Conservation (phyloP, 148 eudicot genomes). For the Diospyros kaki region DNA sequence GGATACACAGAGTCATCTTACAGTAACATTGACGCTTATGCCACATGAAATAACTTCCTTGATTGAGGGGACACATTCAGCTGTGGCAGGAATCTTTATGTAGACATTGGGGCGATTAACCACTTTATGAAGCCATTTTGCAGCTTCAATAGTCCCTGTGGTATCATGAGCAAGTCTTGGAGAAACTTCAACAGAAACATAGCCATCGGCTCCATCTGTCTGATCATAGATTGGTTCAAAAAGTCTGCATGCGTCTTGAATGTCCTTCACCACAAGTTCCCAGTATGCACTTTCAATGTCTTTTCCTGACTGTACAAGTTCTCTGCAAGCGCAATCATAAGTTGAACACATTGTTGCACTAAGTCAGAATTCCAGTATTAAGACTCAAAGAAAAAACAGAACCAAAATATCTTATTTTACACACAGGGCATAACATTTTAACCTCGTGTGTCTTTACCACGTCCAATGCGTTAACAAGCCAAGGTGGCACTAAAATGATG, state of each 20-base stretch:
- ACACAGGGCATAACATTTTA: neutral
- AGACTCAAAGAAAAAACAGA: neutral
- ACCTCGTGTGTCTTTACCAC: neutral
- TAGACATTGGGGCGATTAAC: conserved; percentile 85
- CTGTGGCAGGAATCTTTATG: conserved; percentile 97
- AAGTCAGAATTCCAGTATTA: neutral
- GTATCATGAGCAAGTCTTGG: conserved; percentile 97
- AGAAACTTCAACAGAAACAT: conserved; percentile 98
- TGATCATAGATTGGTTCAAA: conserved; percentile 88
- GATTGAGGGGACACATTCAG: conserved; percentile 89
- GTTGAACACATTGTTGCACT: neutral
- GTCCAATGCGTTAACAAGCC: neutral
- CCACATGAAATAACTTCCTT: conserved; percentile 79
- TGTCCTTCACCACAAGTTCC: conserved; percentile 96
- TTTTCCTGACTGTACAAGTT: conserved; percentile 76
- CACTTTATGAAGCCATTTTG: conserved; percentile 82
- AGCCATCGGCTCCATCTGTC: conserved; percentile 85
- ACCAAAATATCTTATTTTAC: neutral
- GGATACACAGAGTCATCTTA: conserved; percentile 34
- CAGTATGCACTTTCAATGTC: conserved; percentile 93
- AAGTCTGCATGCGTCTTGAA: conserved; percentile 91
- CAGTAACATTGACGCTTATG: conserved; percentile 98
- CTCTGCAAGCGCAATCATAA: conserved; percentile 42
- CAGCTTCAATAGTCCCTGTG: conserved; percentile 86
- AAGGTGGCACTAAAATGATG: neutral